phyloP scores from a whole-genome alignment of 495 filamentous ascomycete species.

The Oleoguttula mirabilis region DNA sequence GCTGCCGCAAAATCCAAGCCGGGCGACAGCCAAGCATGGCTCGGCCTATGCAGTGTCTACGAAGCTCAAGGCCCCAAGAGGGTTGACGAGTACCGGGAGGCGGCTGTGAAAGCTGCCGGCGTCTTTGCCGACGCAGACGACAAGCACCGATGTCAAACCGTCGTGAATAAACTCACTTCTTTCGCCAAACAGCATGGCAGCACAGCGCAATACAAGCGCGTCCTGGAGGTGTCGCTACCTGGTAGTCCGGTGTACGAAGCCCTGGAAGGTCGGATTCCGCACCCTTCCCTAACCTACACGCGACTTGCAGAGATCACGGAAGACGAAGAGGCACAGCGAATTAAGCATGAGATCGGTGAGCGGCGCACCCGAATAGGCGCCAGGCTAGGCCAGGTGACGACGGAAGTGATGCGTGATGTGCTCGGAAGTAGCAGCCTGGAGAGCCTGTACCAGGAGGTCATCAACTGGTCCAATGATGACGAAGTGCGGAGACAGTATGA shows the following conservation, averaged over 20 bases:
- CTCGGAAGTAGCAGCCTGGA: slow-evolving; percentile 58
- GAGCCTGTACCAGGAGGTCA: slow-evolving; percentile 62
- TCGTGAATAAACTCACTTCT: slow-evolving; percentile 66
- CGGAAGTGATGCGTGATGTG: slow-evolving; percentile 80
- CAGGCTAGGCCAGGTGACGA: slow-evolving; percentile 63
- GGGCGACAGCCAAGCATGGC: slow-evolving; percentile 64
- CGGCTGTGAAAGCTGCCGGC: slow-evolving; percentile 57
- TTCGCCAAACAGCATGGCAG: slow-evolving; percentile 60
- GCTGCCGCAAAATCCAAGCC: slow-evolving; percentile 54
- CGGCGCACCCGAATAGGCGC: slow-evolving; percentile 81
- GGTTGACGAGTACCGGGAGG: slow-evolving; percentile 61
- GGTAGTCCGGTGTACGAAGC: slow-evolving; percentile 62
- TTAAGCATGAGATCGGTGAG: slow-evolving; percentile 83
- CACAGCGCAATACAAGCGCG: slow-evolving; percentile 55
- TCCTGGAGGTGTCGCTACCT: slow-evolving; percentile 66
- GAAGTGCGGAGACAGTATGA: slow-evolving; percentile 72
- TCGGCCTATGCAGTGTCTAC: slow-evolving; percentile 78
- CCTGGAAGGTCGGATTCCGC: slow-evolving; percentile 74
- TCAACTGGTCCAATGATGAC: slow-evolving; percentile 85
- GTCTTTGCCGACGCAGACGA: slow-evolving; percentile 60
- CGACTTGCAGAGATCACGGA: slow-evolving; percentile 78
- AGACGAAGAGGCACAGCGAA: slow-evolving; percentile 73
- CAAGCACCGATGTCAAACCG: slow-evolving; percentile 59
- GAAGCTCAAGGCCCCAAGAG: slow-evolving; percentile 59
- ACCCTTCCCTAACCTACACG: slow-evolving; percentile 69